A percentile compares a stretch with the other conserved stretches of the same genome.
Conservation (phyloP, 2,329 filamentous ascomycete genomes). For the Epichloe gansuensis region DNA sequence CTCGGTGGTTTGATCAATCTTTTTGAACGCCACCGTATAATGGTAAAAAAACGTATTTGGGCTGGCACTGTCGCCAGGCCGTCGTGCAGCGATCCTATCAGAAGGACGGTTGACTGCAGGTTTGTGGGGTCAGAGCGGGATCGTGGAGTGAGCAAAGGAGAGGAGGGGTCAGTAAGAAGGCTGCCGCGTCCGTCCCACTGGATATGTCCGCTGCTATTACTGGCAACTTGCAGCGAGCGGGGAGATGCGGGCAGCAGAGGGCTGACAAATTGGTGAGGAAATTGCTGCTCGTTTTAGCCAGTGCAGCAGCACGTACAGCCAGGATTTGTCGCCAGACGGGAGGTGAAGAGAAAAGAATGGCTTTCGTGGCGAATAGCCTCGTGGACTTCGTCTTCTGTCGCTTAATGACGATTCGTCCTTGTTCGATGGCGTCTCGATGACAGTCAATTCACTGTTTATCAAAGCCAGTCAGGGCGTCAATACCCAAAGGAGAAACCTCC, state of each 20-base stretch:
- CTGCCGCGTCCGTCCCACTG: neutral
- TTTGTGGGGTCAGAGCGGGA: slow-evolving; percentile 3
- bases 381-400: neutral
- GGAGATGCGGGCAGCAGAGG: neutral
- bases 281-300: neutral
- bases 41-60: slow-evolving; percentile 1
- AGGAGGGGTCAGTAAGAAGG: neutral
- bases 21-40: neutral
- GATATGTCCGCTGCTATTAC: neutral
- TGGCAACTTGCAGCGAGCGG: neutral
- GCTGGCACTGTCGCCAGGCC: slow-evolving; percentile 1
- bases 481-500: slow-evolving; percentile 28
- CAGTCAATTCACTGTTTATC: neutral
- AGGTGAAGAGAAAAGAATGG: neutral
- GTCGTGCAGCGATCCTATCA: slow-evolving; percentile 4
- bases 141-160: slow-evolving; percentile 1
- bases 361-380: neutral
- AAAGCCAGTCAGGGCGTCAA: slow-evolving; percentile 24
- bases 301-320: neutral
- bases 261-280: neutral
- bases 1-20: slow-evolving; percentile 3
- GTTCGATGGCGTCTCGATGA: neutral
- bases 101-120: slow-evolving; percentile 2
- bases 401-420: neutral
- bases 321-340: neutral